Evolutionary conservation across 2,329 filamentous ascomycete species (phyloP), one percentile per base, ranked within the genome.

Genomic region (Verticillium nonalfalfae): DNA sequence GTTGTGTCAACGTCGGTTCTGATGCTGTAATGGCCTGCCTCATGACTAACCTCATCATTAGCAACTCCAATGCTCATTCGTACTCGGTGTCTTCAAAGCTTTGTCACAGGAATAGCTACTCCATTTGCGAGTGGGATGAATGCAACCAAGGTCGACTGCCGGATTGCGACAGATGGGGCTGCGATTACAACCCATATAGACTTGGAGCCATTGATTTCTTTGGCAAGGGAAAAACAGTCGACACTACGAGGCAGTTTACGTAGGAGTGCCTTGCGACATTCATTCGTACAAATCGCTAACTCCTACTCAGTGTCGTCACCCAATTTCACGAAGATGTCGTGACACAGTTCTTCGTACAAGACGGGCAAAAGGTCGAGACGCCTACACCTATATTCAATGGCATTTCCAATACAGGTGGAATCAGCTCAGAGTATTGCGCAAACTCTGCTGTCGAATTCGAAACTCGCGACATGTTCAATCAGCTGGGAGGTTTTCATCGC

Each of bases 171-270:
- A 82, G 82, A 62, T 83, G 85, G 65, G 86, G 86, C 31, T 89
- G 86, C 68, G 85, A 88, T 68, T 87, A 84, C 77, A 87, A 87
- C 77, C 75, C 81, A 21, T 88, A 82, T 81, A 84, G 85, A 67
- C 79, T 84, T 75, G 86, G 85, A 40, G 80, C 82, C 70, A 76
- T 75, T 39, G 74, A 76, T 70, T 89, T 88, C 76, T 89, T 83
- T 72, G 86, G 85, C 35, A 73, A 78, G 0, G 81, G 79, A 60
- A 77, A 76, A 71, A 85, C 75, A 10, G 78, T 89, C 63, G 80
- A 88, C 71, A 86, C 84, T 55, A 79, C 70, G 59, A 77, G 77
- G 66, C 80, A 80, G 61, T 78, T 88, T 68, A 89, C 75, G 68
- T 67, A 45, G 45, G 65, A 58, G n/a, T n/a, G n/a, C n/a, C n/a